Evolutionary conservation across 345 rosid species (phyloP).

Genomic region (Brassica napus): Da-Ae NC_063451.1:11213501-11214000

Average conservation of each 20-base stretch:
- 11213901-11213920: background rate
- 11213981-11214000: background rate
- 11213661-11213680: background rate
- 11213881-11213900: background rate
- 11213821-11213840: background rate
- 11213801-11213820: background rate
- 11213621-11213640: too few relatives aligned
- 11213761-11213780: background rate
- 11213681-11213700: background rate
- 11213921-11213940: background rate
- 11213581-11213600: too few relatives aligned
- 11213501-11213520: too few relatives aligned
- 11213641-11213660: too few relatives aligned
- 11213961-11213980: background rate
- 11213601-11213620: too few relatives aligned
- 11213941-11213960: background rate
- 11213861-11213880: background rate
- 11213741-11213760: background rate
- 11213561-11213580: too few relatives aligned
- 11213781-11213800: background rate
- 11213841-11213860: background rate
- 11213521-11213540: too few relatives aligned
- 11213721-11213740: background rate
- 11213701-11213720: background rate
- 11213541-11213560: too few relatives aligned